Base-by-base conservation (phyloP, 192 early-diverging fungal genomes). In the Gigaspora rosea region DNA sequence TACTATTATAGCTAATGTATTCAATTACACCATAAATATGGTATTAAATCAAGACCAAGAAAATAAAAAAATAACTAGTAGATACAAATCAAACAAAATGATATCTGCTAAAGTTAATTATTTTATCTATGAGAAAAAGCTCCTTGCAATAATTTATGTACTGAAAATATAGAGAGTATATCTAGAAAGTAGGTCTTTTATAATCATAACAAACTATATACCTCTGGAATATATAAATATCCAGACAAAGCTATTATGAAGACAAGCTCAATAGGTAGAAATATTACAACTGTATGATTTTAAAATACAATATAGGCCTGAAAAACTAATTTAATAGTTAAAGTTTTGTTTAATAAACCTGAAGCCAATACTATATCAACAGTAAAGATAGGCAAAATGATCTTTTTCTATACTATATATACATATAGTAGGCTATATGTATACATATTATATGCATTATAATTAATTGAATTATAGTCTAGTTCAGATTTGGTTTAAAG, bases 211-310 rank as follows among this genome's bases (percentile, higher is more conserved):
- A 0, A 80, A 85, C 61, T 85, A 88, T 61, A 76, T 72, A 52
- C 80, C 83, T 8, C 78, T 88, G 1, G 27, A 35, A 2, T 82
- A 81, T n/a, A 78, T 87, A 51, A 82, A 82, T 49, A 82, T 68
- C 1, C 70, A 77, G 12, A 83, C 84, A 82, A 75, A 33, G 59
- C 65, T 32, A 65, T 71, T 10, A 68, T 13, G 4, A 12, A 6
- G 71, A 57, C 79, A 77, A 50, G 49, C 16, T 0, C 50, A 57
- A 15, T 80, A 76, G 82, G 56, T 77, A 11, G 73, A 75, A 47
- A 49, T 65, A 0, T 20, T 79, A 0, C 4, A 68, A 27, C 27
- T 66, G 9, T 72, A 69, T 71, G 62, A 77, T 4, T 73, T 65
- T 47, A 36, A 75, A 0, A 59, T 82, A 2, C 0, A 59, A 18